Conservation (phyloP, 2,329 filamentous ascomycete genomes). For the Cladosporium cucumerinum region DNA sequence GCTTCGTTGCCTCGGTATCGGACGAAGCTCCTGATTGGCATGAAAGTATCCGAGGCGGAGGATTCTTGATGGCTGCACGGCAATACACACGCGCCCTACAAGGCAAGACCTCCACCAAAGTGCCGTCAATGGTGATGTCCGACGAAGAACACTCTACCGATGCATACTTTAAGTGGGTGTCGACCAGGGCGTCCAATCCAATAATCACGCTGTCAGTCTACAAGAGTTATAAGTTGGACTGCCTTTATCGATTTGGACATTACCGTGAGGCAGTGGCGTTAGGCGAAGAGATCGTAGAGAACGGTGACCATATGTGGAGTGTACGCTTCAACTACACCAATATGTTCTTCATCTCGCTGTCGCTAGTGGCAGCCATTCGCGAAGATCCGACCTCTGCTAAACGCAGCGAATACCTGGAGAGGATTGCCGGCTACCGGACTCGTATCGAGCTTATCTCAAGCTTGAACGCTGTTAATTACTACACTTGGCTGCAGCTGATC, state of each 20-base stretch:
- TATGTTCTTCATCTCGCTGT: slow-evolving; percentile 43
- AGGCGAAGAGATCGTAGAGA: slow-evolving; percentile 41
- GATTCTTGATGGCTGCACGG: slow-evolving; percentile 62
- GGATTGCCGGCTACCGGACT: slow-evolving; percentile 55
- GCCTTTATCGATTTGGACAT: slow-evolving; percentile 44
- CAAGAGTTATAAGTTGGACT: slow-evolving; percentile 51
- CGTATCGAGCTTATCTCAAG: slow-evolving; percentile 63
- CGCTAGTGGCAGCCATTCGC: slow-evolving; percentile 39
- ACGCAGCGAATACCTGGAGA: slow-evolving; percentile 49
- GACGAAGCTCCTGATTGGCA: slow-evolving; percentile 72
- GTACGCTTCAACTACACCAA: slow-evolving; percentile 43
- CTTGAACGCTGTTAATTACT: slow-evolving; percentile 68
- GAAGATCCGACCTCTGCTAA: slow-evolving; percentile 38
- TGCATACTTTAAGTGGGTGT: slow-evolving; percentile 52
- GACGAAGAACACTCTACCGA: slow-evolving; percentile 63
- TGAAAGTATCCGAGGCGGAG: slow-evolving; percentile 67
- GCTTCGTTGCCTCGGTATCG: slow-evolving; percentile 67
- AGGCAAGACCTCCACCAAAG: slow-evolving; percentile 62
- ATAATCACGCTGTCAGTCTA: slow-evolving; percentile 66
- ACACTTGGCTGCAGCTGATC: slow-evolving; percentile 65
- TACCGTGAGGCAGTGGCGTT: slow-evolving; percentile 41
- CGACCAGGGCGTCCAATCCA: slow-evolving; percentile 53
- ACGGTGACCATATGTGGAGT: slow-evolving; percentile 43
- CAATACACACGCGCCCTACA: slow-evolving; percentile 69
- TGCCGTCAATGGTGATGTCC: slow-evolving; percentile 58